These are phyloP conservation scores for Penicillium robsamsonii DNA, from an alignment of 495 filamentous ascomycete species.

Conservation along the genomic window DNA sequence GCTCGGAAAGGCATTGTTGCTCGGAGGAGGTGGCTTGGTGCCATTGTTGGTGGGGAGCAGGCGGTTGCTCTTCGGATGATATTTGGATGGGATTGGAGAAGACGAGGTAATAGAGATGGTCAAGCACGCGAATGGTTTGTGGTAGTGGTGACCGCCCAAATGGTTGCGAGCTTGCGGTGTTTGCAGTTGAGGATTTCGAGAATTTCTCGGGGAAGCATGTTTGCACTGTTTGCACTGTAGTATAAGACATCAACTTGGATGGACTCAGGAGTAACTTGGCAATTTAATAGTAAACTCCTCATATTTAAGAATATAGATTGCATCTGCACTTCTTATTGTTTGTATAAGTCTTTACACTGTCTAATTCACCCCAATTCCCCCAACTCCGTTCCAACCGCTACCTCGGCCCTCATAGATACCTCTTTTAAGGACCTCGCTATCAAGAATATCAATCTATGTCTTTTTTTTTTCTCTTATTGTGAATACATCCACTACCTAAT, in stretches of 20 bases:
- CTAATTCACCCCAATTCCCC: not conserved
- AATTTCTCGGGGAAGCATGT: conserved; percentile 37
- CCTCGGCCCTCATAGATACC: too few relatives aligned
- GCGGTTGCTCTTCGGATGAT: not conserved
- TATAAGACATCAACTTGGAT: not conserved
- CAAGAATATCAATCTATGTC: too few relatives aligned
- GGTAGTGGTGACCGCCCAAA: conserved; percentile 9
- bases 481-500: too few relatives aligned
- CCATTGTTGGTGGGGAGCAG: conserved; percentile 25
- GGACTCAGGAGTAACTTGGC: not conserved
- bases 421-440: too few relatives aligned
- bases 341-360: not conserved
- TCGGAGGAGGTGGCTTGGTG: conserved; percentile 37
- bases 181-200: conserved; percentile 25
- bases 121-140: not conserved
- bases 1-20: conserved; percentile 38
- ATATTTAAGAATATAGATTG: not conserved
- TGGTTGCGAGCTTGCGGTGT: conserved; percentile 27
- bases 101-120: not conserved
- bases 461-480: too few relatives aligned
- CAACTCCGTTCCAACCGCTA: not conserved
- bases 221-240: conserved; percentile 40
- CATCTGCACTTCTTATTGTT: not conserved
- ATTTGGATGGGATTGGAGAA: not conserved
- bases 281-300: not conserved